Base-by-base conservation (phyloP, 768 basidiomycete species). In the Collybia sp. region DNA sequence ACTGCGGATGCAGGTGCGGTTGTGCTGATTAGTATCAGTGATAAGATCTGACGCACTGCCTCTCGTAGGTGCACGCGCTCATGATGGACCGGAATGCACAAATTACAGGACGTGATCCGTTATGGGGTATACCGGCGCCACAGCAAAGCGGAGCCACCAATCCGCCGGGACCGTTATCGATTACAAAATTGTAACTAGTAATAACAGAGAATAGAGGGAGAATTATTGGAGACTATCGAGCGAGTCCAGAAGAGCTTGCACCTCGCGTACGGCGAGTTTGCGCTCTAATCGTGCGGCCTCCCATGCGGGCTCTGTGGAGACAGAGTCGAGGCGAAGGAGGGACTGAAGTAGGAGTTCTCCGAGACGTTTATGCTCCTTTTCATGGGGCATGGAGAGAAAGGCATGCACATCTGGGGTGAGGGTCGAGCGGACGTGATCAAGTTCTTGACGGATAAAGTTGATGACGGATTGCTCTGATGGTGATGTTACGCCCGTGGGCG, bases 321-420 rank as follows among this genome's bases (percentile, higher is more conserved):
- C 73, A 42, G 85, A 88, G 56, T 98, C 95, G 30, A 98, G 70
- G 42, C 88, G 80, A 15, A 98, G 75, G 19, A 98, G 71, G n/a
- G 82, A 76, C 60, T 96, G 93, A 18, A 96, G 73, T 18, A 98
- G 74, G 46, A 90, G 65, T 65, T 97, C 95, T 18, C 78, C 82
- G 43, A 98, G 67, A 13, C 88, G 71, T n/a, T 62, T 48, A 47
- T 72, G 73, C 47, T 77, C 75, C 47, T 67, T 71, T 11, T 62
- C 53, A 12, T 59, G 43, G 12, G 51, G 46, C 12, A 61, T 51
- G 41, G 43, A 56, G 42, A 85, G 67, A 54, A 90, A 87, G 32
- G 64, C 54, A 12, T 81, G 73, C 47, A 90, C 73, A 32, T 71
- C 68, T 0, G 83, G 81, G 0, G 70, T 61, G 42, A 91, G 77